phyloP scores from a whole-genome alignment of 768 basidiomycete genomes.

The Hemileccinum impolitum region DNA sequence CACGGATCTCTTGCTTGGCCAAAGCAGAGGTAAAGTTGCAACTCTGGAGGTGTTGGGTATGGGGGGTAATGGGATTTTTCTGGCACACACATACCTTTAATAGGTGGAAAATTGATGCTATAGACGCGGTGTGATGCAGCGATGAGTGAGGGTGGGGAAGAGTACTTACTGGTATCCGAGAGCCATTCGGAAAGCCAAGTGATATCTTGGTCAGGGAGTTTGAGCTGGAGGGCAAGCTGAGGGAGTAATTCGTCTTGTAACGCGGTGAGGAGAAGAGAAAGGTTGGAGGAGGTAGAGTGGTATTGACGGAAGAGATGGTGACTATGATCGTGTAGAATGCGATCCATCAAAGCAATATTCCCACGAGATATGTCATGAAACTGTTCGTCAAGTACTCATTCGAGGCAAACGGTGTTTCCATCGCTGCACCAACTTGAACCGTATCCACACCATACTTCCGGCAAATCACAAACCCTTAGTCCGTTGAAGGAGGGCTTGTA shows the following conservation, averaged over 20 bases:
- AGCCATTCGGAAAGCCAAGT: constrained; percentile 62
- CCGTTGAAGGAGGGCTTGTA: too few species aligned
- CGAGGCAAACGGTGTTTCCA: too few species aligned
- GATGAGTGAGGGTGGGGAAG: neutral
- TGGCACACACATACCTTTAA: constrained; percentile 46
- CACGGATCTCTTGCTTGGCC: constrained; percentile 54
- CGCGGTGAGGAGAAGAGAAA: constrained; percentile 47
- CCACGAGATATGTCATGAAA: neutral
- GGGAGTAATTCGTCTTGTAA: constrained; percentile 58
- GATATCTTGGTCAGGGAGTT: constrained; percentile 43
- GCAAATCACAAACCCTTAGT: too few species aligned
- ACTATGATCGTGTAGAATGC: constrained; percentile 44
- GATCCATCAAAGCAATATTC: constrained; percentile 23
- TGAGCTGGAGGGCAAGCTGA: constrained; percentile 55
- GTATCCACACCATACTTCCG: too few species aligned
- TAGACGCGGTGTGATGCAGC: neutral
- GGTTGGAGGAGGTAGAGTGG: constrained; percentile 42
- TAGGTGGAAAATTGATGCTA: constrained; percentile 59
- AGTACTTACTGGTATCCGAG: constrained; percentile 56
- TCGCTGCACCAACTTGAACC: too few species aligned
- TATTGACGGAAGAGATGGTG: constrained; percentile 50
- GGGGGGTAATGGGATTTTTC: neutral
- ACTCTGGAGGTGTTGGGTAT: constrained; percentile 40
- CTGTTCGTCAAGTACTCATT: too few species aligned
- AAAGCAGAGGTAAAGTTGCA: constrained; percentile 65